Evolutionary conservation across 768 basidiomycete genomes (phyloP), one percentile per base, ranked within the genome.

Genomic region (Sporobolomyces roseus): DNA sequence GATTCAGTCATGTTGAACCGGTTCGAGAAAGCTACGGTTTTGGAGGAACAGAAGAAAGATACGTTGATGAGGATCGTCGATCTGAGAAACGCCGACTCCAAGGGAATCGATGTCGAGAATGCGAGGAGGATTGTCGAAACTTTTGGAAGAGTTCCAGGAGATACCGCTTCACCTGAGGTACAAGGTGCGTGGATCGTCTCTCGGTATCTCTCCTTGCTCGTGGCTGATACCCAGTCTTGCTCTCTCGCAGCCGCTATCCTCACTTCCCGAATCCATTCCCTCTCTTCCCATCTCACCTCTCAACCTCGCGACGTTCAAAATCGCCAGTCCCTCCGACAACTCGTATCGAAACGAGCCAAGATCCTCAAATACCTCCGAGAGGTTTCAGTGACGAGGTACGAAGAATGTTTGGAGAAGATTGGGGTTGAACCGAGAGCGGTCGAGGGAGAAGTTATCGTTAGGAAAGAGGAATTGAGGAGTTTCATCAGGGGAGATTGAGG

Each of bases 31-130:
- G 71, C 71, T 25, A 61, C 54, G 32, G 51, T 32, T 3, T 50
- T 48, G n/a, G 77, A 79, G 62, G 59, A 68, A 48, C 74, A 68
- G 48, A 79, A 80, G 66, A 63, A 56, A 17, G 79, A 80, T 56
- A 70, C 74, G 74, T 83, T 96, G 64, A 86, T 88, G 49, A 83
- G 83, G 72, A 79, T 91, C 35, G 79, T 92, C 27, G 92, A 96
- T 80, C 79, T 98, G 74, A 82, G 87, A 70, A 97, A 98, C 76
- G 88, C 94, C 23, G 90, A 88, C 73, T 89, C 91, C 33, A 81
- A 80, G 35, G 91, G 91, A n/a, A 86, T 97, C 69, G 85, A 89
- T 58, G 90, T 84, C 75, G 90, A 92, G 79, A 97, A 96, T 78
- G 82, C 89, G 66, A 82, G 85, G 76, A 83, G 91, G 69, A 88